These are phyloP conservation scores for Thalassiosira tumida DNA, from an alignment of 352 stramenopile genomes.

Conservation along the genomic window DNA sequence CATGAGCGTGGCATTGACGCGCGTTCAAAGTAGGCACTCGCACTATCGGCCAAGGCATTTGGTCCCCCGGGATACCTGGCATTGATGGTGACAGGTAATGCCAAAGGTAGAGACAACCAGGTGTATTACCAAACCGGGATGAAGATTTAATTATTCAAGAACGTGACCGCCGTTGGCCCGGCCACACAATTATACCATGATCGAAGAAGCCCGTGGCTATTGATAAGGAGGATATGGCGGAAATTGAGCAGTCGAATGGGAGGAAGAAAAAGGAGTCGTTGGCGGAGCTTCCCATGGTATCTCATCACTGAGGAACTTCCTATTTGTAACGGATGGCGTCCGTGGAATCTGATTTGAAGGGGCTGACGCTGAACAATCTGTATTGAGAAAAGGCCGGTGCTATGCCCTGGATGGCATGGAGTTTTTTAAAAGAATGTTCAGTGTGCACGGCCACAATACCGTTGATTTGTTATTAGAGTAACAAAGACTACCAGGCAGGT, in stretches of 20 bases:
- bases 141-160: slow-evolving; percentile 75
- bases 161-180: slow-evolving; percentile 26
- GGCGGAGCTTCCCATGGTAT: slow-evolving; percentile 72
- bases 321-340: slow-evolving; percentile 81
- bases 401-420: neutral
- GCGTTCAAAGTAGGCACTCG: slow-evolving; percentile 74
- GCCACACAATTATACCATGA: slow-evolving; percentile 55
- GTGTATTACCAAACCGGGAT: slow-evolving; percentile 78
- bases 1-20: slow-evolving; percentile 81
- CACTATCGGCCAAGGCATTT: slow-evolving; percentile 66
- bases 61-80: slow-evolving; percentile 81
- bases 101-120: slow-evolving; percentile 64
- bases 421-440: too few relatives aligned
- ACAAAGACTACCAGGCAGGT: too few relatives aligned
- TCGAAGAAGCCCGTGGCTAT: slow-evolving; percentile 44
- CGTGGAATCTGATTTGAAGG: slow-evolving; percentile 72
- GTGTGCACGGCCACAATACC: too few relatives aligned
- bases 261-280: slow-evolving; percentile 20
- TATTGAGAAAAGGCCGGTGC: slow-evolving; percentile 76
- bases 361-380: slow-evolving; percentile 80
- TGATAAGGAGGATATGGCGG: slow-evolving; percentile 67
- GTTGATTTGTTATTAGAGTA: too few relatives aligned
- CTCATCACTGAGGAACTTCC: slow-evolving; percentile 82
- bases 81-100: slow-evolving; percentile 71
- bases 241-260: slow-evolving; percentile 65